Conservation (phyloP, 2,329 filamentous ascomycete species). For the Didymella glomerata region DNA sequence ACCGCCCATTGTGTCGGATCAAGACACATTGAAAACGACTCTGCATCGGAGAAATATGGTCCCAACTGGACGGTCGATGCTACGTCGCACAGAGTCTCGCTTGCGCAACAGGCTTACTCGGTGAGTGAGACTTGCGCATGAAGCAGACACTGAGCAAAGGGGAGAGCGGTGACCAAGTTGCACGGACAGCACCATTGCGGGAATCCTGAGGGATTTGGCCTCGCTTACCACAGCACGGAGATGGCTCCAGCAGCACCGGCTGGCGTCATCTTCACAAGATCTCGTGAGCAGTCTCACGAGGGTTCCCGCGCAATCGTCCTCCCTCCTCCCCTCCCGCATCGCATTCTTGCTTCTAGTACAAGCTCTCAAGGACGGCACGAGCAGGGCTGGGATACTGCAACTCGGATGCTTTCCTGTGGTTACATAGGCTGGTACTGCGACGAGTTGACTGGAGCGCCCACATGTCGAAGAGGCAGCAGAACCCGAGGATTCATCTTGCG, state of each 20-base stretch:
- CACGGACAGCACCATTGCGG: background rate
- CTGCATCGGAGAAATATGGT: constrained; percentile 14
- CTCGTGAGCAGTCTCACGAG: no score
- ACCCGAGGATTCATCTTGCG: background rate
- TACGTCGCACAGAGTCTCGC: constrained; percentile 6
- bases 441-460: background rate
- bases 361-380: no score
- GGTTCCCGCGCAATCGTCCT: no score
- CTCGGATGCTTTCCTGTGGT: background rate
- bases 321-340: no score
- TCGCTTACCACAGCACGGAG: background rate
- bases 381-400: background rate
- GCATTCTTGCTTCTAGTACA: no score
- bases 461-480: background rate
- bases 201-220: background rate
- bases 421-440: background rate
- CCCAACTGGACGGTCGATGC: constrained; percentile 9
- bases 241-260: background rate
- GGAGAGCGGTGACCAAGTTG: background rate
- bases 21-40: constrained; percentile 1
- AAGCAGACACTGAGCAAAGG: background rate
- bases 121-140: background rate
- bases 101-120: background rate
- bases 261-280: no score
- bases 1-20: constrained; percentile 23